Conservation (phyloP, 768 basidiomycete species). For the Phanerochaete sordida region DNA sequence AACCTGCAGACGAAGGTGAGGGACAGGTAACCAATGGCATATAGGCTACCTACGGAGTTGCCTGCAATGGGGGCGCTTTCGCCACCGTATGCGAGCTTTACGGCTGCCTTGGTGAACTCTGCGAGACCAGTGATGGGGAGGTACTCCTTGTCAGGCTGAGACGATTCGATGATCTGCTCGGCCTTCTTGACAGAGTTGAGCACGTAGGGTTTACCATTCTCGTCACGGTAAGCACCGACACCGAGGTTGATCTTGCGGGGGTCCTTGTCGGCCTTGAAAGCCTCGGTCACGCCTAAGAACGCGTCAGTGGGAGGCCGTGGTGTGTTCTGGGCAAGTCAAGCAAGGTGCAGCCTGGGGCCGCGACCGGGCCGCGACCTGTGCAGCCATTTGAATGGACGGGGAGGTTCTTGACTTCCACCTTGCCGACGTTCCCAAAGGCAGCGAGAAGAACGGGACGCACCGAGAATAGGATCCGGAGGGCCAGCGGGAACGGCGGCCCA, state of each 20-base stretch:
- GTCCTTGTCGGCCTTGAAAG: conserved; percentile 94
- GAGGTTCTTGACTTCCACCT: neutral
- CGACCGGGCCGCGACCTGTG: conserved; percentile 1
- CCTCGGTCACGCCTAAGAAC: conserved; percentile 79
- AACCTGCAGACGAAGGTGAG: conserved; percentile 43
- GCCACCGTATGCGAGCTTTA: conserved; percentile 86
- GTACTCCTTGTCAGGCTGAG: conserved; percentile 89
- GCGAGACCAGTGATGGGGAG: conserved; percentile 91
- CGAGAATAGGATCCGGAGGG: conserved; percentile 91
- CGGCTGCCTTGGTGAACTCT: conserved; percentile 82
- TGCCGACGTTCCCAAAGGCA: neutral
- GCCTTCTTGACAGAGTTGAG: conserved; percentile 89
- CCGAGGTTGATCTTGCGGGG: conserved; percentile 95
- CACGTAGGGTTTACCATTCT: conserved; percentile 92
- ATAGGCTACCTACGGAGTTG: conserved; percentile 55
- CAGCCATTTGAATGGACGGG: neutral
- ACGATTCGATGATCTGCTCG: conserved; percentile 64
- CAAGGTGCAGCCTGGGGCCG: neutral
- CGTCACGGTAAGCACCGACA: conserved; percentile 95
- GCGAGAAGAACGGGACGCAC: conserved; percentile 36
- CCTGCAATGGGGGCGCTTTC: conserved; percentile 71
- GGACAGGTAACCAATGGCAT: neutral
- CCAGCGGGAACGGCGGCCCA: conserved; percentile 86
- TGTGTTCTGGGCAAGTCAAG: neutral
- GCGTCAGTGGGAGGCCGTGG: neutral